Evolutionary conservation across 768 basidiomycete species (phyloP), one percentile per base, ranked within the genome.

Genomic region (Trametes villosa): DNA sequence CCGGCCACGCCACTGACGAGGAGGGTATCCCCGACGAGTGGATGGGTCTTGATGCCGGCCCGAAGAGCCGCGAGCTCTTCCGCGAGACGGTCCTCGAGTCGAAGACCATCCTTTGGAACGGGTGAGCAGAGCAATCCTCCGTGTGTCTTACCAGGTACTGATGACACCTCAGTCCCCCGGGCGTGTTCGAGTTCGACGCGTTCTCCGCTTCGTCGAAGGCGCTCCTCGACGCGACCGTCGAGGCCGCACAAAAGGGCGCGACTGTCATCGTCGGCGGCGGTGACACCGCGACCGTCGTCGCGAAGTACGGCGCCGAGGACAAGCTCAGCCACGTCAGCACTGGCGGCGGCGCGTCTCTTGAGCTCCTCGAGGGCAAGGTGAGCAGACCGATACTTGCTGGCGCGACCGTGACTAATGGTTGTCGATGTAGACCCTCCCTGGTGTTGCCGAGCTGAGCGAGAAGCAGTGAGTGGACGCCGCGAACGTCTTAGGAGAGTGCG

Each of bases 81-180:
- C 83, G 81, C 41, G 67, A 86, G 61, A 86, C 94, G 11, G 96
- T 99, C 53, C 73, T 91, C 53, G 86, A 91, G 69, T 81, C 94
- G 52, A 97, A 93, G 84, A 99, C 96, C 38, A 94, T 98, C 71
- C 86, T 99, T 53, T 99, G 96, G 96, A 95, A 95, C 67, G 92
- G 92, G 92, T 89, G 65, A 71, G n/a, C n/a, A n/a, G n/a, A n/a
- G 44, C 13, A 17, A 30, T 18, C 34, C 30, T 44, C 30, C 24
- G 4, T 22, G 17, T 6, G 20, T 2, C 31, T 1, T 18, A n/a
- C n/a, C 4, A 12, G 4, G 9, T 51, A 12, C 46, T 65, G 17
- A 62, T 46, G 9, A 12, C 13, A 24, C 27, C 71, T 67, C 71
- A 98, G 96, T 36, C 96, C 97, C 41, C 90, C 96, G 34, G 96